These are phyloP conservation scores for Cornus florida DNA, from an alignment of 148 eudicot species.

Conservation along the genomic window DNA sequence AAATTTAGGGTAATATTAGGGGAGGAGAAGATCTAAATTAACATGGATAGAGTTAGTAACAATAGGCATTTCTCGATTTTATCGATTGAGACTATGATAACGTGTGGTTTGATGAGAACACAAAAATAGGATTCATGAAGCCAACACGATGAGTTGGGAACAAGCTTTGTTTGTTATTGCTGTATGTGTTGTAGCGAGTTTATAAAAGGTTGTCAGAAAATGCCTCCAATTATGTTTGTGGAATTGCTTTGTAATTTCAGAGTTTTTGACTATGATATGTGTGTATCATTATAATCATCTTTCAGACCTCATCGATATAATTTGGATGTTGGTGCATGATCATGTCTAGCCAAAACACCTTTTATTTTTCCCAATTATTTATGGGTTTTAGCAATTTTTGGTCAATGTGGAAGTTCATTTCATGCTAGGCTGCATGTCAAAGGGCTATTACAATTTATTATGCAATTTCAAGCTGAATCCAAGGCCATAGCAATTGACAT, in stretches of 20 bases:
- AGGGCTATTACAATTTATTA: not conserved
- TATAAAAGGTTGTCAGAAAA: not conserved
- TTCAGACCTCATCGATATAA: not conserved
- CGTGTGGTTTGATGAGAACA: no score
- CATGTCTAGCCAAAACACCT: not conserved
- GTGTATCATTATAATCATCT: not conserved
- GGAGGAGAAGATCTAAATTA: no score
- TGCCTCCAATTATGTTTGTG: not conserved
- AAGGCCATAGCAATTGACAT: not conserved
- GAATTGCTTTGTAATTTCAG: not conserved
- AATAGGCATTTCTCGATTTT: no score
- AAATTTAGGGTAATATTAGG: no score
- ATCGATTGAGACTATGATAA: no score
- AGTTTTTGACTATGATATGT: not conserved
- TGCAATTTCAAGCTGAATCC: not conserved
- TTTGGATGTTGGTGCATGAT: not conserved
- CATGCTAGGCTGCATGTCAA: not conserved
- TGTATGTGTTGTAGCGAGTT: no score
- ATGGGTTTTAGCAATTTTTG: not conserved
- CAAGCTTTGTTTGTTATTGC: no score
- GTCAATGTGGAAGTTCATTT: not conserved
- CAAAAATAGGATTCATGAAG: no score
- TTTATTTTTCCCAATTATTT: not conserved
- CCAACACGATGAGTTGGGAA: no score
- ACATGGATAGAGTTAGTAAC: no score